Conservation (phyloP, 441 rosid species). For the Macaranga tanarius region DNA sequence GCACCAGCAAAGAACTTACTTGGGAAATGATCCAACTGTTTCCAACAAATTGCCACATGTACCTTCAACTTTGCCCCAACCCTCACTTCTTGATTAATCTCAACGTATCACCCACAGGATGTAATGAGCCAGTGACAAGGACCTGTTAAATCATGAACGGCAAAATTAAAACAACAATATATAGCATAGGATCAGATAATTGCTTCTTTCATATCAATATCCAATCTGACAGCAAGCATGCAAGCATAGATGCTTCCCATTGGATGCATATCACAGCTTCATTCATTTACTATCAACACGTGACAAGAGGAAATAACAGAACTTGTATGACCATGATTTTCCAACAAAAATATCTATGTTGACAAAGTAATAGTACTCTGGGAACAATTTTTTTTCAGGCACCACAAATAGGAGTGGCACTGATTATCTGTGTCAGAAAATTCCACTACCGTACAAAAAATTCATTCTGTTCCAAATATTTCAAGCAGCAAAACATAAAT, state of each 20-base stretch:
- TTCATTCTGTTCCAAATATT: not conserved
- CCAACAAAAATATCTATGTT: not conserved
- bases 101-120: constrained; percentile 88
- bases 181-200: not conserved
- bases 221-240: not conserved
- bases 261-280: not conserved
- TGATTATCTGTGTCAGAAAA: not conserved
- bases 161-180: not conserved
- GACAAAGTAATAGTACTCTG: not conserved
- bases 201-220: not conserved
- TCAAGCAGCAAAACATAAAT: not conserved
- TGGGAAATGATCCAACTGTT: not conserved
- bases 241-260: not conserved
- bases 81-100: constrained; percentile 70
- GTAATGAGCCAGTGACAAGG: constrained; percentile 88
- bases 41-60: not conserved
- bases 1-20: not conserved
- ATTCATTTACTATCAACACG: not conserved
- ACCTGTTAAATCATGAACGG: constrained; percentile 43
- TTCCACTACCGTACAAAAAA: not conserved
- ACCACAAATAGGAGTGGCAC: not conserved
- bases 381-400: not conserved
- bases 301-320: not conserved
- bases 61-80: not conserved
- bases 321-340: not conserved